Evolutionary conservation across 2,329 filamentous ascomycete species (phyloP).

Genomic region (Fusarium gaditjirri): DNA sequence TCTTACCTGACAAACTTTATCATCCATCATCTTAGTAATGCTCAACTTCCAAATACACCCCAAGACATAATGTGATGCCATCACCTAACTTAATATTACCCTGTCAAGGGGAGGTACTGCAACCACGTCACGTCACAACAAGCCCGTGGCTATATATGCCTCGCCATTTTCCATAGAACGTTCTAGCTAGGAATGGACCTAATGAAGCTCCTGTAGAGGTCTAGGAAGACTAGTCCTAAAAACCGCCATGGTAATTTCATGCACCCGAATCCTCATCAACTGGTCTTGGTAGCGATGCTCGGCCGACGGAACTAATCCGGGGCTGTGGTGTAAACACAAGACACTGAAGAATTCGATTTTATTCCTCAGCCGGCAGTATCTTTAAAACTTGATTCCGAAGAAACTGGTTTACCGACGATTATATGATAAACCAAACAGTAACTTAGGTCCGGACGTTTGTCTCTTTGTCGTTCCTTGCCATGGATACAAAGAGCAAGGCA

Average conservation of each 20-base stretch:
- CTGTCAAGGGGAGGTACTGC: background rate
- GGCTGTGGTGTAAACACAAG: too few species aligned
- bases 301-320: too few species aligned
- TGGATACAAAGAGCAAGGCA: too few species aligned
- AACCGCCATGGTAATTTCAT: background rate
- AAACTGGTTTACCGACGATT: too few species aligned
- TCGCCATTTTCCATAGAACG: background rate
- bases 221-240: background rate
- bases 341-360: too few species aligned
- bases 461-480: background rate
- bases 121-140: background rate
- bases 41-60: background rate
- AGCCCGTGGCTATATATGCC: background rate
- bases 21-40: accelerated
- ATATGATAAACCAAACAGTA: too few species aligned
- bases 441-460: accelerated
- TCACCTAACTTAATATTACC: too few species aligned
- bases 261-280: background rate
- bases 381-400: too few species aligned
- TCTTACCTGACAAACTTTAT: too few species aligned
- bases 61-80: background rate
- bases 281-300: too few species aligned
- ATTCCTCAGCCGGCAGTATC: too few species aligned
- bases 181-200: too few species aligned
- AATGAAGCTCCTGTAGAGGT: accelerated